A percentile compares a stretch with the other conserved stretches of the same genome.
Conservation (phyloP, 202 grass and related monocot species). For the Panicum hallii region DNA sequence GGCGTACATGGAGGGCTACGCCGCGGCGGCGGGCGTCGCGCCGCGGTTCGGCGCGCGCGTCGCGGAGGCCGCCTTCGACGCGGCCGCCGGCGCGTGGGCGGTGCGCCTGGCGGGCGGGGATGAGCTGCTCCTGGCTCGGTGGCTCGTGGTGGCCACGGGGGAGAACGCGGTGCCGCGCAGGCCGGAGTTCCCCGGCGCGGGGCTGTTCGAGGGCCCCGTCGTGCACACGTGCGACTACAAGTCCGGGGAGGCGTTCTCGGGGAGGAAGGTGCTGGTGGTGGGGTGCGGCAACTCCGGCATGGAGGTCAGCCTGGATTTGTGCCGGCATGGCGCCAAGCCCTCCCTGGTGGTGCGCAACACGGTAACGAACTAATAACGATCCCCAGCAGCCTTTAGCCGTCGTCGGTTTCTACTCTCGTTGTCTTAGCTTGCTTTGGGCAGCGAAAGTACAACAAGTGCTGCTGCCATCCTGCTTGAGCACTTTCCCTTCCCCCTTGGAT, state of each 20-base stretch:
- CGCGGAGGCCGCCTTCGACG: slow-evolving; percentile 58
- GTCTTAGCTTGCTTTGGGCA: slow-evolving; percentile 11
- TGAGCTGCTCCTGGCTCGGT: slow-evolving; percentile 62
- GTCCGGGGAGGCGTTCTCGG: slow-evolving; percentile 68
- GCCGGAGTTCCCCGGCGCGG: slow-evolving; percentile 55
- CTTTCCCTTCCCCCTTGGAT: not conserved
- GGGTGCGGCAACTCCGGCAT: slow-evolving; percentile 98
- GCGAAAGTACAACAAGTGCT: slow-evolving; percentile 31
- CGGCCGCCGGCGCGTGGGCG: slow-evolving; percentile 50
- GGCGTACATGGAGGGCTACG: slow-evolving; percentile 78
- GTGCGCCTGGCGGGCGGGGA: slow-evolving; percentile 47
- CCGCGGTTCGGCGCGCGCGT: slow-evolving; percentile 75
- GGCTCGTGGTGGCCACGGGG: slow-evolving; percentile 88
- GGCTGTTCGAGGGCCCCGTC: slow-evolving; percentile 55
- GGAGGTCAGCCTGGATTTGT: slow-evolving; percentile 98
- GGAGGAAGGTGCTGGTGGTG: slow-evolving; percentile 79
- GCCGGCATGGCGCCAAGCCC: slow-evolving; percentile 66
- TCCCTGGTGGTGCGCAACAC: slow-evolving; percentile 88
- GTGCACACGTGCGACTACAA: slow-evolving; percentile 84
- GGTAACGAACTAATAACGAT: slow-evolving; percentile 39
- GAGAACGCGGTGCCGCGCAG: slow-evolving; percentile 85
- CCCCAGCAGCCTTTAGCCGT: not conserved
- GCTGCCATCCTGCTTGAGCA: slow-evolving; percentile 26
- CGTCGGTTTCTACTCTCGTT: not conserved
- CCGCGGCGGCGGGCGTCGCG: slow-evolving; percentile 50